phyloP scores from a whole-genome alignment of 2,329 filamentous ascomycete genomes.

The Endoconidiophora laricicola region DNA sequence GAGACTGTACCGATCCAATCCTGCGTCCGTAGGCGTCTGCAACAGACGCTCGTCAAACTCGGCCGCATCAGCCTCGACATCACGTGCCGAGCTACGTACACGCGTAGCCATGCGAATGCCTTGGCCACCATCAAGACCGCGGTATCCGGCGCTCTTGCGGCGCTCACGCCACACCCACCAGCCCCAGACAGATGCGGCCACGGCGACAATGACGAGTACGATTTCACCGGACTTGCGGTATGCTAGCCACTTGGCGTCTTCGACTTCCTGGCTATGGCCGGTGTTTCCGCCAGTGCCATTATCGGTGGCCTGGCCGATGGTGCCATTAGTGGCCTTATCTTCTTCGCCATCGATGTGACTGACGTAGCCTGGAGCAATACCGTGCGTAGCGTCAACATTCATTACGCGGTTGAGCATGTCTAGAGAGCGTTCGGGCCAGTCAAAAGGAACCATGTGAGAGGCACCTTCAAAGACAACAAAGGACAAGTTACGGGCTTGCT shows the following conservation, averaged over 20 bases:
- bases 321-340: conserved; percentile 26
- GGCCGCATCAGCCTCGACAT: conserved; percentile 46
- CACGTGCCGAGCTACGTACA: conserved; percentile 21
- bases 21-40: conserved; percentile 27
- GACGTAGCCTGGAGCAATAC: conserved; percentile 46
- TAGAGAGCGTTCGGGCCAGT: conserved; percentile 67
- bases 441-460: conserved; percentile 96
- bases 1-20: conserved; percentile 36
- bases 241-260: conserved; percentile 73
- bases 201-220: conserved; percentile 63
- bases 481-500: conserved; percentile 84
- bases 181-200: conserved; percentile 60
- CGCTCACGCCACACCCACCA: conserved; percentile 51
- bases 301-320: conserved; percentile 40
- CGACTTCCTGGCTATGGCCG: conserved; percentile 48
- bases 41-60: conserved; percentile 45
- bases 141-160: conserved; percentile 37
- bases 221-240: conserved; percentile 80
- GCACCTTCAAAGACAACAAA: conserved; percentile 93
- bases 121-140: conserved; percentile 26
- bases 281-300: conserved; percentile 36
- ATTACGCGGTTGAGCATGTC: conserved; percentile 98
- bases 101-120: conserved; percentile 17
- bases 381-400: conserved; percentile 74
- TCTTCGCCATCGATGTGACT: conserved; percentile 76